Base-by-base conservation (phyloP, 495 filamentous ascomycete species). In the Clavariopsis aquatica region DNA sequence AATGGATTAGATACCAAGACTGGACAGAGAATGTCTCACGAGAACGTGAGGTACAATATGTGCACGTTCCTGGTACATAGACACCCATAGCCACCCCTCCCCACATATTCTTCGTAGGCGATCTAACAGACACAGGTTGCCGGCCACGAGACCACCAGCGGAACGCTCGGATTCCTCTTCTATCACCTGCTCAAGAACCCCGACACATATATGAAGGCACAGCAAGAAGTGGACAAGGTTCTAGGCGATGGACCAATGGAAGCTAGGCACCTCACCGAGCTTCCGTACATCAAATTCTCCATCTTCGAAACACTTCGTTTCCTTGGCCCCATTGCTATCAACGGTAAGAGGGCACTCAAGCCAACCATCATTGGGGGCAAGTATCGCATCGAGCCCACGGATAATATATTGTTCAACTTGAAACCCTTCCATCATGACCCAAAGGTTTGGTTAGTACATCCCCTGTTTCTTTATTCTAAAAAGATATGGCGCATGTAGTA, bases 81-180 rank as follows among this genome's bases (percentile, higher is more conserved):
- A 17, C 3, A 2, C 19, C n/a, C n/a, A n/a, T n/a, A n/a, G n/a
- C n/a, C n/a, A n/a, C n/a, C n/a, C n/a, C n/a, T n/a, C n/a, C n/a
- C n/a, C n/a, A n/a, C n/a, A n/a, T n/a, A n/a, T n/a, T n/a, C n/a
- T n/a, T n/a, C n/a, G n/a, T n/a, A n/a, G n/a, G n/a, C n/a, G n/a
- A n/a, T n/a, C n/a, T n/a, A n/a, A 49, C 6, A 24, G 28, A 17
- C 3, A 2, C 19, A 46, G 56, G 34, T 60, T 41, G 49, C 47
- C 78, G 88, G 89, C 0, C 88, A 92, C 65, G 89, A 92, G 74
- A 92, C 89, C 0, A 92, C 89, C 0, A 45, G 24, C 41, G 62
- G 62, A 2, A 52, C 57, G 15, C 52, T 69, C 4, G 22, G 34
- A 19, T 69, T 69, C 29, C 46, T 69, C n/a, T 66, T 66, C 20